Conservation (phyloP, 2,329 filamentous ascomycete genomes). For the Aureobasidium zeae region DNA sequence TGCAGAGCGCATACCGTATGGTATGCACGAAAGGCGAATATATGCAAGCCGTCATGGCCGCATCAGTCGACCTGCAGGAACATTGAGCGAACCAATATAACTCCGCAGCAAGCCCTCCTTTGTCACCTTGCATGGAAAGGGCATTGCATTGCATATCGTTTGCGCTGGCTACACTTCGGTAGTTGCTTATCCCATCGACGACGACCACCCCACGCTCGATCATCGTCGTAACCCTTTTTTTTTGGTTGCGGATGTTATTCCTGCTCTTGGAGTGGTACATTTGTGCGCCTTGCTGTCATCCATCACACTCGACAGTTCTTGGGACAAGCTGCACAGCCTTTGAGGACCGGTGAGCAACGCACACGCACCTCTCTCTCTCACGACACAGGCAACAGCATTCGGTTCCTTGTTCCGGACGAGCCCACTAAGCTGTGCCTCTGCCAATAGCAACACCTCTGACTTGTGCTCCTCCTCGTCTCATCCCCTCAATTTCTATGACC, state of each 20-base stretch:
- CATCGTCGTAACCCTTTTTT: too few species aligned
- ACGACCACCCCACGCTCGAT: conserved; percentile 1
- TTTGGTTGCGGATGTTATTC: too few species aligned
- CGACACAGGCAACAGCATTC: too few species aligned
- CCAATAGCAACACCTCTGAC: too few species aligned
- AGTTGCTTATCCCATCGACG: conserved; percentile 2
- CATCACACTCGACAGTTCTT: too few species aligned
- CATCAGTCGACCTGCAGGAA: conserved; percentile 15
- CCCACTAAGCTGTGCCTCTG: too few species aligned
- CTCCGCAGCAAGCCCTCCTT: too few species aligned
- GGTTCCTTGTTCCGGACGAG: too few species aligned
- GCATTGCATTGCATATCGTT: too few species aligned
- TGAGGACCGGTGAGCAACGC: conserved; percentile 1
- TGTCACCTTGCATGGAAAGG: too few species aligned
- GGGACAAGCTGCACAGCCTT: too few species aligned
- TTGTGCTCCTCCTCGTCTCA: not conserved
- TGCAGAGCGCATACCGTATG: conserved; percentile 8
- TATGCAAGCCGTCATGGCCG: conserved; percentile 12
- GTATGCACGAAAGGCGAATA: conserved; percentile 6
- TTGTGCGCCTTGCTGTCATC: conserved; percentile 2
- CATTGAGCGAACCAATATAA: too few species aligned
- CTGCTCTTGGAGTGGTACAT: not conserved
- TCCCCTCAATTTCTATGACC: not conserved
- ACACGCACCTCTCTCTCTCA: not conserved
- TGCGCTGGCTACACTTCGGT: conserved; percentile 12